Conservation (phyloP, 192 early-diverging fungal genomes). For the Umbelopsis vinacea region DNA sequence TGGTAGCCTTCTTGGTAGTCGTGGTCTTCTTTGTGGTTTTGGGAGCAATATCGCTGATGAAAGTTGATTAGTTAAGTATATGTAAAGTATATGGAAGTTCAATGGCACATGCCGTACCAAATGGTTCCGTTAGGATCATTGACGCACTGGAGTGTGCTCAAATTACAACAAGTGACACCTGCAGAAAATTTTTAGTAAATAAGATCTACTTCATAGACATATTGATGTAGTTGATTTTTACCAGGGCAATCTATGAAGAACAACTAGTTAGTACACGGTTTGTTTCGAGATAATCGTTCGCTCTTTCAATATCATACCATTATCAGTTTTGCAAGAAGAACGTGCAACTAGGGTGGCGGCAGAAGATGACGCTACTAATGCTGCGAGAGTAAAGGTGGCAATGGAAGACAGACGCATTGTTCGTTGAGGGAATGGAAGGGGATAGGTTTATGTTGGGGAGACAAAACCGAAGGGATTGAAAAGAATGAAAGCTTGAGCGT, state of each 20-base stretch:
- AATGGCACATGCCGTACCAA: not conserved
- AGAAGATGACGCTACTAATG: not conserved
- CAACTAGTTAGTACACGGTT: not conserved
- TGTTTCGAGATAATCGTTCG: not conserved
- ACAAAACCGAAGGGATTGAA: not conserved
- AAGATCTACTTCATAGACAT: not conserved
- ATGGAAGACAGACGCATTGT: constrained; percentile 10
- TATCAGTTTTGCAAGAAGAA: constrained; percentile 11
- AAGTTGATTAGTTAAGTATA: not conserved
- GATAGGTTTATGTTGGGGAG: not conserved
- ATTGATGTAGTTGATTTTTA: not conserved
- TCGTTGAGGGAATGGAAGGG: constrained; percentile 5
- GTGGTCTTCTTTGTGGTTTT: constrained; percentile 8
- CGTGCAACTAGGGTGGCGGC: not conserved
- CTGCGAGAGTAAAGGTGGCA: not conserved
- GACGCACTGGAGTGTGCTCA: not conserved
- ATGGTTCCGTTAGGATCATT: constrained; percentile 10
- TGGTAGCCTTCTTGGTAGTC: not conserved
- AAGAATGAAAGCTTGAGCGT: not conserved
- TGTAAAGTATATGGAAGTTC: too few relatives aligned
- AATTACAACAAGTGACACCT: constrained; percentile 18
- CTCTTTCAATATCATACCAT: not conserved
- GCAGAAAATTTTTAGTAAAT: not conserved
- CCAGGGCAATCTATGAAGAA: constrained; percentile 8
- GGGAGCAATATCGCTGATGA: not conserved